phyloP scores from a whole-genome alignment of 805 yeast genomes.

The Kurtzmaniella fragi region DNA sequence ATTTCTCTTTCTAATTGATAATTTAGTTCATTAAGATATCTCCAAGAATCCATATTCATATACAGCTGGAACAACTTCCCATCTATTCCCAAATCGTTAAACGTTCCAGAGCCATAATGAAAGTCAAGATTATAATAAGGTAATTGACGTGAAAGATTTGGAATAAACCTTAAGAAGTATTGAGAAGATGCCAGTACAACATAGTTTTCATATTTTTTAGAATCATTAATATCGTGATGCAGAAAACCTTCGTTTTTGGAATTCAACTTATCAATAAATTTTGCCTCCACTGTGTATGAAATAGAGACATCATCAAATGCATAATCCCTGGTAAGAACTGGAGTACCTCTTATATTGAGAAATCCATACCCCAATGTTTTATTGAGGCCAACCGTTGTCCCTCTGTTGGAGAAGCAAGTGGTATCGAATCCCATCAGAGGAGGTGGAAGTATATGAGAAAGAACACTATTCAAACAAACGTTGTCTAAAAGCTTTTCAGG shows the following conservation, averaged over 20 bases:
- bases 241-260: slow-evolving; percentile 27
- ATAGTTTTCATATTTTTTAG: slow-evolving; percentile 23
- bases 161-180: slow-evolving; percentile 35
- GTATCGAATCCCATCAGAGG: slow-evolving; percentile 39
- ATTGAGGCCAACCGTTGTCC: slow-evolving; percentile 29
- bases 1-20: slow-evolving; percentile 33
- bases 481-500: slow-evolving; percentile 52
- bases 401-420: slow-evolving; percentile 31
- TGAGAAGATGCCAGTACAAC: slow-evolving; percentile 31
- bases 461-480: slow-evolving; percentile 41
- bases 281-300: slow-evolving; percentile 50
- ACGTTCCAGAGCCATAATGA: slow-evolving; percentile 23
- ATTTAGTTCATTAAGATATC: slow-evolving; percentile 21
- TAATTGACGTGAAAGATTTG: slow-evolving; percentile 28
- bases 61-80: slow-evolving; percentile 26
- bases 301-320: slow-evolving; percentile 41
- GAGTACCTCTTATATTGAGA: slow-evolving; percentile 45
- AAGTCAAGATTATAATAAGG: slow-evolving; percentile 19
- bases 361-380: slow-evolving; percentile 53
- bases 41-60: slow-evolving; percentile 28
- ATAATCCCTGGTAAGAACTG: slow-evolving; percentile 46
- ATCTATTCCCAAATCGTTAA: slow-evolving; percentile 27
- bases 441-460: slow-evolving; percentile 38
- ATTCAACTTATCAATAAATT: slow-evolving; percentile 43
- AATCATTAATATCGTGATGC: slow-evolving; percentile 33